Conservation (phyloP, 768 basidiomycete genomes). For the Tricholoma saponaceum region DNA sequence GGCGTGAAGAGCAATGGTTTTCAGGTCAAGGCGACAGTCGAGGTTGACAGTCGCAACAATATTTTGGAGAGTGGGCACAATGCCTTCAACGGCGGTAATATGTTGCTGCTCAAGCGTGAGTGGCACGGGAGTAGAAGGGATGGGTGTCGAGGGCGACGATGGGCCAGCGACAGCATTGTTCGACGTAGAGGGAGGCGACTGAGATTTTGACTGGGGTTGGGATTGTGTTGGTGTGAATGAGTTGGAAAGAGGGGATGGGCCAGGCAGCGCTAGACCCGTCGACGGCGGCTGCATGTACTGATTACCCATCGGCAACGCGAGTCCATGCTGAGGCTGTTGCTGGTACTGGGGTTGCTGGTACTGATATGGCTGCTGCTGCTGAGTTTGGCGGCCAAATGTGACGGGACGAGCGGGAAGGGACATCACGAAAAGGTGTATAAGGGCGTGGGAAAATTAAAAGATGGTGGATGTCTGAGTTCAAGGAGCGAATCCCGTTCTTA, state of each 20-base stretch:
- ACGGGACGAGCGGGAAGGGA: conserved; percentile 74
- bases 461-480: conserved; percentile 25
- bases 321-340: conserved; percentile 40
- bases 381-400: conserved; percentile 62
- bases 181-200: conserved; percentile 18
- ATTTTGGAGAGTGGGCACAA: conserved; percentile 99
- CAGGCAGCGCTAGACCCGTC: conserved; percentile 44
- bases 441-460: conserved; percentile 40
- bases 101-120: conserved; percentile 89
- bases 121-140: conserved; percentile 66
- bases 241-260: conserved; percentile 54
- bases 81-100: conserved; percentile 95
- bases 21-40: conserved; percentile 93
- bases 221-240: conserved; percentile 41
- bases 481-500: conserved; percentile 30
- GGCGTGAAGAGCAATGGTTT: conserved; percentile 97
- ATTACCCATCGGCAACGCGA: conserved; percentile 58
- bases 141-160: conserved; percentile 47
- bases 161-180: conserved; percentile 51
- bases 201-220: conserved; percentile 25
- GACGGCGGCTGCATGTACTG: conserved; percentile 37
- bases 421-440: conserved; percentile 31
- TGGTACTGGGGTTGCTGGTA: conserved; percentile 40
- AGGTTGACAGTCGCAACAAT: conserved; percentile 99
- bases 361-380: conserved; percentile 36